These are phyloP conservation scores for Stagonosporopsis tanaceti DNA, from an alignment of 2,329 filamentous ascomycete species.

Conservation along the genomic window DNA sequence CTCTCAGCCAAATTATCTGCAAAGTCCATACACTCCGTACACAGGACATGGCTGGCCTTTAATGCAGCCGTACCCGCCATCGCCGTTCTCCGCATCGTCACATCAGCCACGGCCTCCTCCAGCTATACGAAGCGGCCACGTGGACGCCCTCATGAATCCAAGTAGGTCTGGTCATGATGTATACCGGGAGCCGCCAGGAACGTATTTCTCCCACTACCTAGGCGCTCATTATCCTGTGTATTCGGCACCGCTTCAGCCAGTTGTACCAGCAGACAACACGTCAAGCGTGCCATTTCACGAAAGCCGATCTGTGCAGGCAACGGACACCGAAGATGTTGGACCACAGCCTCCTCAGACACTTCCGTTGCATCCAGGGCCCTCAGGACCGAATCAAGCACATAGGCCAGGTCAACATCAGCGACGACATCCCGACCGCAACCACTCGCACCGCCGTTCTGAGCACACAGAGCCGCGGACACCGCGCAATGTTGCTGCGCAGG, in stretches of 20 bases:
- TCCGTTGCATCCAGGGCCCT: constrained; percentile 22
- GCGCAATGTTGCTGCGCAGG: constrained; percentile 21
- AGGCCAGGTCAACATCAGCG: constrained; percentile 4
- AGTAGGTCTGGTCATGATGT: constrained; percentile 14
- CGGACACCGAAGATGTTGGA: constrained; percentile 14
- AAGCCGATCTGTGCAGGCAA: constrained; percentile 5
- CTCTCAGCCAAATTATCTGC: not conserved
- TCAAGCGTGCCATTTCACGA: not conserved
- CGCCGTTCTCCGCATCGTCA: constrained; percentile 15
- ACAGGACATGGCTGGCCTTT: constrained; percentile 16
- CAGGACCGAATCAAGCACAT: constrained; percentile 26
- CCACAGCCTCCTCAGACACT: constrained; percentile 22
- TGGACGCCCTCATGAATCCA: constrained; percentile 10
- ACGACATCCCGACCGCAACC: not conserved
- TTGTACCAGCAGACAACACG: not conserved
- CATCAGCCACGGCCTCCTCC: constrained; percentile 29
- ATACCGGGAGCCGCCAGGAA: constrained; percentile 15
- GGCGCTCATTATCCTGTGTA: constrained; percentile 6
- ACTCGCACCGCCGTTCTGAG: not conserved
- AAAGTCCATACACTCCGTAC: constrained; percentile 7
- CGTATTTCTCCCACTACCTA: constrained; percentile 5
- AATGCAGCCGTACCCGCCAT: constrained; percentile 19
- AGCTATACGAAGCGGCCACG: constrained; percentile 25
- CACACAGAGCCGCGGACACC: constrained; percentile 26
- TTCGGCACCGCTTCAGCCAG: not conserved